Conservation (phyloP, 805 yeast genomes). For the Pichia paraexigua region DNA sequence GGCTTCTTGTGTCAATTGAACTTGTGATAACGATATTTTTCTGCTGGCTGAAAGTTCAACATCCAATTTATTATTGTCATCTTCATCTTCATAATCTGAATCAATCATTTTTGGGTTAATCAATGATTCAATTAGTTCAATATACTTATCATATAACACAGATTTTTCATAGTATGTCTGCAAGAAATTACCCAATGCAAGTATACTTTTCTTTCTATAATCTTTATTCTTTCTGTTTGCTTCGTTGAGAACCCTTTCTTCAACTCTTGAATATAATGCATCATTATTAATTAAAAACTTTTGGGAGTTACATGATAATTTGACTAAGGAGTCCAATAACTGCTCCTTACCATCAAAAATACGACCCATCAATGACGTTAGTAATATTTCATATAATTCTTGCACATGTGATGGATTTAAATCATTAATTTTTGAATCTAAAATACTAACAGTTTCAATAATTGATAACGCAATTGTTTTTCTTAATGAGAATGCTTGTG, state of each 20-base stretch:
- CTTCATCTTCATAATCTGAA: constrained; percentile 32
- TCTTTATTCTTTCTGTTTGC: constrained; percentile 56
- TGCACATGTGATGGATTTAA: constrained; percentile 15
- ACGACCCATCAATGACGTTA: constrained; percentile 63
- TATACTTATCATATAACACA: constrained; percentile 31
- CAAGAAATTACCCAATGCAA: constrained; percentile 42
- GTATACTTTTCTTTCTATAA: constrained; percentile 52
- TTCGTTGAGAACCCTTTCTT: constrained; percentile 46
- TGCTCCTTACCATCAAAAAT: constrained; percentile 85
- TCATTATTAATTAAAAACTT: constrained; percentile 24
- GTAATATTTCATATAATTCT: constrained; percentile 43
- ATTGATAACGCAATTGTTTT: constrained; percentile 64
- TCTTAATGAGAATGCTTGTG: constrained; percentile 56
- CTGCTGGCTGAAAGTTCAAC: constrained; percentile 6
- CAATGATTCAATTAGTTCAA: constrained; percentile 23
- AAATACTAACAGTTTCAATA: constrained; percentile 44
- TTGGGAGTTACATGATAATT: constrained; percentile 42
- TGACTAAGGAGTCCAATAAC: constrained; percentile 61
- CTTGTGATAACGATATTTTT: not conserved
- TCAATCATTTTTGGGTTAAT: constrained; percentile 19
- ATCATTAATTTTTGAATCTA: constrained; percentile 26
- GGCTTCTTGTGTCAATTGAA: not conserved
- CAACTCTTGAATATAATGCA: constrained; percentile 32
- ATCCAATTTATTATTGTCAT: constrained; percentile 20
- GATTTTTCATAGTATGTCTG: constrained; percentile 21